Evolutionary conservation across 257 asterid genomes (phyloP).

Genomic region (Salvia splendens): DNA sequence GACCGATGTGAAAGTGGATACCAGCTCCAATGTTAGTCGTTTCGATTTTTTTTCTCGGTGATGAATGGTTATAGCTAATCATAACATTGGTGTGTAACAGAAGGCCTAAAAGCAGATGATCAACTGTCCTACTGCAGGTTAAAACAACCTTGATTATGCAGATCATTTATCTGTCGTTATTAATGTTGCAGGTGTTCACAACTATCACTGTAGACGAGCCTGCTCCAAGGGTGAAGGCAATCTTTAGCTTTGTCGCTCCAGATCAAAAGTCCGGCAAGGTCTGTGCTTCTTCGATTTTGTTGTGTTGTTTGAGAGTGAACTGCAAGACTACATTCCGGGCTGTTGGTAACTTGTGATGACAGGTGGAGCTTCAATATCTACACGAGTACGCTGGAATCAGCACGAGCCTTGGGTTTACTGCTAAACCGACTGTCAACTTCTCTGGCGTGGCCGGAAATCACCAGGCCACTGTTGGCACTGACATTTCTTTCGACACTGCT

Average conservation of each 20-base stretch:
- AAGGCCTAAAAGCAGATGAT: neutral
- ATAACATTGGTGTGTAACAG: too few species aligned
- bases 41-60: neutral
- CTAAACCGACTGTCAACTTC: conserved; percentile 79
- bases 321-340: neutral
- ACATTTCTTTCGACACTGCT: conserved; percentile 84
- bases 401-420: conserved; percentile 76
- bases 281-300: neutral
- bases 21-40: conserved; percentile 58
- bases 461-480: conserved; percentile 63
- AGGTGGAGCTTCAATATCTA: conserved; percentile 87
- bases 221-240: conserved; percentile 91
- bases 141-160: too few species aligned
- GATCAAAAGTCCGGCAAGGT: conserved; percentile 93
- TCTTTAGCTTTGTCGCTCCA: conserved; percentile 70
- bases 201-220: conserved; percentile 77
- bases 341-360: conserved; percentile 21
- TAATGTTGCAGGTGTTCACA: conserved; percentile 53
- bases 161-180: too few species aligned
- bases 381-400: conserved; percentile 89
- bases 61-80: neutral
- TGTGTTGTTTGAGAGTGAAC: neutral
- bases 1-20: conserved; percentile 68
- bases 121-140: too few species aligned
- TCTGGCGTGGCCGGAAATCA: conserved; percentile 81